Base-by-base conservation (phyloP, 2,329 filamentous ascomycete species). In the Keithomyces neogunnii region DNA sequence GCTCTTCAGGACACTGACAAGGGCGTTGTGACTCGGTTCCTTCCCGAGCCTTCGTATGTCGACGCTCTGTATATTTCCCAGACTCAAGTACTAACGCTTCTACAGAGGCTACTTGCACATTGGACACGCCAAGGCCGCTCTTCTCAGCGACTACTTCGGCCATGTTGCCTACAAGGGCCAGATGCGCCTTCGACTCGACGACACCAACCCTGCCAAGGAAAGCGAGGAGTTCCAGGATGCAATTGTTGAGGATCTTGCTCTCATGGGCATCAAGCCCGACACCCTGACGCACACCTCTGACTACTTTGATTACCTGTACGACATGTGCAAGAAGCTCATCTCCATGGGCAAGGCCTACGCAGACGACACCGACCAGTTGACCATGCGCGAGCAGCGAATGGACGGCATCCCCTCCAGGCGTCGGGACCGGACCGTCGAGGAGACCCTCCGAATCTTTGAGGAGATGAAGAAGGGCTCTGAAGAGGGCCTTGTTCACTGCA, bases 171-270 rank as follows among this genome's bases (percentile, higher is more conserved):
- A 95, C 76, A 85, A 92, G 54, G 93, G 93, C 62, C 95, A 86
- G 62, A 77, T 99, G 61, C 84, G 95, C 53, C 81, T 97, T 47
- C 88, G 93, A 54, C 93, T 99, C 64, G 93, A 99, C 66, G 93
- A 99, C 65, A 99, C 93, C 51, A 99, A 99, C 71, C 93, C 93
- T 6, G 85, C 87, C 54, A 97, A 97, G 69, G 93, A 99, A 77
- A 96, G 95, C 75, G 84, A 92, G 67, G 93, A 97, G 73, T 99
- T 86, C 67, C 86, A 97, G 67, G 90, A 97, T 70, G 81, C 90
- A 4, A 99, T 99, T 56, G 76, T 96, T 39, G 86, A 96, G 73
- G 93, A 99, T 69, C 80, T 96, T 48, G 83, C 84, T 47, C 78
- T 97, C 49, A 89, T 99, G 78, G 92, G 91, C 32, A 88, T 99